Conservation (phyloP, 1,284 basidiomycete genomes). For the Tremellales sp. region DNA sequence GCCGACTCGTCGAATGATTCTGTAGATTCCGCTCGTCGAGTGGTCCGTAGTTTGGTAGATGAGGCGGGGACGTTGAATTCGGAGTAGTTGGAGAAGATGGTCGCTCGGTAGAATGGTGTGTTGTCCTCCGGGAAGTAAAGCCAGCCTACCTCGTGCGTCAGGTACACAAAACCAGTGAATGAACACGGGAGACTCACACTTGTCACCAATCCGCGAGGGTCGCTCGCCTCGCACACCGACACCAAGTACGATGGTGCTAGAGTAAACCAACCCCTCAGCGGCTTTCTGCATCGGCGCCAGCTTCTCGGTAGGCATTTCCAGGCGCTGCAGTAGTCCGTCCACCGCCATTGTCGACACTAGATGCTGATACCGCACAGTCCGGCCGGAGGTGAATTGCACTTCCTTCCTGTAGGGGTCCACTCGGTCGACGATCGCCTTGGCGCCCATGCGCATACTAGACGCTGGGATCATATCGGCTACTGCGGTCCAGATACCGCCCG, state of each 20-base stretch:
- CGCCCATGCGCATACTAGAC: slow-evolving; percentile 46
- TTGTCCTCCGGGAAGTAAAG: slow-evolving; percentile 52
- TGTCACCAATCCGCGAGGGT: slow-evolving; percentile 54
- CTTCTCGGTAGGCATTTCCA: slow-evolving; percentile 13
- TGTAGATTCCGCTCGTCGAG: slow-evolving; percentile 52
- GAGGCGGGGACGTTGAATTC: slow-evolving; percentile 52
- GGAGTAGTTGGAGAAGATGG: slow-evolving; percentile 57
- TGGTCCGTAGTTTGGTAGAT: slow-evolving; percentile 48
- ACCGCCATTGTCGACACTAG: slow-evolving; percentile 53
- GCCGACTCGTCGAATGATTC: slow-evolving; percentile 44
- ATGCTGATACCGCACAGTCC: slow-evolving; percentile 49
- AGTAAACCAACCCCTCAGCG: slow-evolving; percentile 50
- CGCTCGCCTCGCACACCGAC: slow-evolving; percentile 53
- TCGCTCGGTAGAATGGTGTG: slow-evolving; percentile 56
- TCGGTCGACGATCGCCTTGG: slow-evolving; percentile 41
- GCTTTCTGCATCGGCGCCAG: slow-evolving; percentile 45
- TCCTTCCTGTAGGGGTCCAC: slow-evolving; percentile 49
- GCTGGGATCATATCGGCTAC: slow-evolving; percentile 51
- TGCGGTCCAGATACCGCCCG: slow-evolving; percentile 56
- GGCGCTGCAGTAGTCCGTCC: slow-evolving; percentile 48
- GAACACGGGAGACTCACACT: slow-evolving; percentile 44
- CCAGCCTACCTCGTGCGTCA: slow-evolving; percentile 20
- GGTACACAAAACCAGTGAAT: neutral
- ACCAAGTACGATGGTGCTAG: slow-evolving; percentile 54
- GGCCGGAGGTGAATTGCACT: slow-evolving; percentile 49